phyloP scores from a whole-genome alignment of 495 filamentous ascomycete genomes.

The Parathielavia appendiculata region DNA sequence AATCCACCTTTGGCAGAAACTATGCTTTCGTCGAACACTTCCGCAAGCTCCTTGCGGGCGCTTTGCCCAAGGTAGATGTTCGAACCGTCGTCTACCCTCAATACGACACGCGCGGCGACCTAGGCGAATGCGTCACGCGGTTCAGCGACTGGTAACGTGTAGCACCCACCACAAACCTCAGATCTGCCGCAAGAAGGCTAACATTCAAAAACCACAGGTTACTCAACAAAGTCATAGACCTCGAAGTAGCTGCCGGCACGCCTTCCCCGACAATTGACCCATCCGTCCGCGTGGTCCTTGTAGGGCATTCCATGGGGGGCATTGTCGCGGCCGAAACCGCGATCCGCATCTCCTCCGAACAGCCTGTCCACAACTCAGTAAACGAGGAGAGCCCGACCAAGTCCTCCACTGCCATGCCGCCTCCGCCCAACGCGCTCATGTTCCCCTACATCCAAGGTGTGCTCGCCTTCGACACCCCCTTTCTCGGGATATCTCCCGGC shows the following conservation, averaged over 20 bases:
- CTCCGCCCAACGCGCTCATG: slow-evolving; percentile 46
- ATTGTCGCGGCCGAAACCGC: slow-evolving; percentile 90
- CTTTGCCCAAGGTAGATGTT: slow-evolving; percentile 70
- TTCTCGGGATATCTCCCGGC: slow-evolving; percentile 80
- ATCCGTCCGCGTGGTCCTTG: slow-evolving; percentile 73
- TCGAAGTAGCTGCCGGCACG: slow-evolving; percentile 80
- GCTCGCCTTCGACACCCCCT: slow-evolving; percentile 93
- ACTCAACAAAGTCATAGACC: slow-evolving; percentile 84
- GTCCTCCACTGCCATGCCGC: slow-evolving; percentile 25
- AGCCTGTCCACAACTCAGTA: slow-evolving; percentile 50
- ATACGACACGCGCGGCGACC: slow-evolving; percentile 86
- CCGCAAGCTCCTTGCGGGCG: slow-evolving; percentile 59
- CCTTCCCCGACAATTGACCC: slow-evolving; percentile 85
- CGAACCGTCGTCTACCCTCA: slow-evolving; percentile 73
- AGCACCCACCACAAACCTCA: not conserved
- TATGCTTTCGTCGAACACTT: slow-evolving; percentile 69
- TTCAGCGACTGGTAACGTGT: slow-evolving; percentile 79
- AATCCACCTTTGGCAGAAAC: slow-evolving; percentile 71
- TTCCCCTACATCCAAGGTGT: slow-evolving; percentile 76
- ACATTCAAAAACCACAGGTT: slow-evolving; percentile 53
- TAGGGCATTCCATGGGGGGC: slow-evolving; percentile 96
- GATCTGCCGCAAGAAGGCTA: not conserved
- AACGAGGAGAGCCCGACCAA: slow-evolving; percentile 27
- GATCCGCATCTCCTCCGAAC: slow-evolving; percentile 61
- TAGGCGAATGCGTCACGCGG: slow-evolving; percentile 68